Conservation (phyloP, 345 rosid genomes). For the Linum usitatissimum region DNA sequence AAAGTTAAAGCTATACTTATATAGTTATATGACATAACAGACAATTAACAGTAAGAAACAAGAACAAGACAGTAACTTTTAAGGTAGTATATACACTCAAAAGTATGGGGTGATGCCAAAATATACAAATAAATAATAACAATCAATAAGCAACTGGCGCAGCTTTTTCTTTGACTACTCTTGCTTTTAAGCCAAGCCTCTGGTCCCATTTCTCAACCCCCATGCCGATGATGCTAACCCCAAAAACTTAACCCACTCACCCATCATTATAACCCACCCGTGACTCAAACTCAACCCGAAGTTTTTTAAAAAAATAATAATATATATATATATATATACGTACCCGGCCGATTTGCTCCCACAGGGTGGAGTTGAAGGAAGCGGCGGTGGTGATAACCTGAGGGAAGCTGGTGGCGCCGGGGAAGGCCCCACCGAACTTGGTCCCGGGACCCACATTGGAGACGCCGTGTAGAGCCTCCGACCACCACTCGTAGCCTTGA, state of each 20-base stretch:
- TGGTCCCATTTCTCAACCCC: not conserved
- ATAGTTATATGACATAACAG: too few relatives aligned
- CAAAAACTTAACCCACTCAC: too few relatives aligned
- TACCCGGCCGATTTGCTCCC: conserved; percentile 30
- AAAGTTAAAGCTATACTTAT: too few relatives aligned
- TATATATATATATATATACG: too few relatives aligned
- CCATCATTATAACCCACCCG: too few relatives aligned
- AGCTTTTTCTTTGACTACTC: not conserved
- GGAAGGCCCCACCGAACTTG: conserved; percentile 19
- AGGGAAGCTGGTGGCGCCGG: conserved; percentile 28
- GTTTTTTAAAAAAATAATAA: too few relatives aligned
- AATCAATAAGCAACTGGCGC: not conserved
- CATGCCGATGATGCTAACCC: not conserved
- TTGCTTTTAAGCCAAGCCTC: not conserved
- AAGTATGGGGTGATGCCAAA: not conserved
- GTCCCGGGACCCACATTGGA: conserved; percentile 25
- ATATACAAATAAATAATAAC: too few relatives aligned
- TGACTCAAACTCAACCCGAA: too few relatives aligned
- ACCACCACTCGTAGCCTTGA: conserved; percentile 29
- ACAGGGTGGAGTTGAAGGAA: conserved; percentile 21
- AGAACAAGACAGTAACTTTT: not conserved
- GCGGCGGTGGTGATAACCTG: conserved; percentile 29
- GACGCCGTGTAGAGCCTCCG: conserved; percentile 30
- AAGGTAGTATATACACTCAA: not conserved
- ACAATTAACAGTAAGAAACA: not conserved